Conservation (phyloP, 73 alveolate species). For the Blepharisma stoltei region DNA sequence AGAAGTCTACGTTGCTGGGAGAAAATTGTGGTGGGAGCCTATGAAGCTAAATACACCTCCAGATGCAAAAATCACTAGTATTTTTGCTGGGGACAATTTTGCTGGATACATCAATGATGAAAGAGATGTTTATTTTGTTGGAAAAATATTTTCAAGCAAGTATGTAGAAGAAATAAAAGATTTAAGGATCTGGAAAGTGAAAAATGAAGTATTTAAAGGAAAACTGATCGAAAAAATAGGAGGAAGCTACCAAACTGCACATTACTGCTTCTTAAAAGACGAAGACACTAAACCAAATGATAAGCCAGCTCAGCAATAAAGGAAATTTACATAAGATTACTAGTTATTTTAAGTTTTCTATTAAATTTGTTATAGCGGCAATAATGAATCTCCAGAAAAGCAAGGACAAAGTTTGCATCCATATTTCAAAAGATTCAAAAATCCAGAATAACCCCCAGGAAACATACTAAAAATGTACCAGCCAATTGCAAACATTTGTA, state of each 20-base stretch:
- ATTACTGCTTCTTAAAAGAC: background rate
- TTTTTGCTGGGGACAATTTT: conserved; percentile 1
- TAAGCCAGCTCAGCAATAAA: conserved; percentile 18
- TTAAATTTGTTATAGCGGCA: conserved; percentile 94
- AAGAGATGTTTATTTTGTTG: background rate
- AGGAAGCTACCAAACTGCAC: conserved; percentile 14
- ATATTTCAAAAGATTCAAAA: conserved; percentile 5
- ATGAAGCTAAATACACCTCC: background rate
- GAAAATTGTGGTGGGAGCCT: conserved; percentile 24
- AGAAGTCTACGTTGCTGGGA: conserved; percentile 48
- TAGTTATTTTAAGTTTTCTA: conserved; percentile 77
- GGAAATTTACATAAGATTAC: conserved; percentile 32
- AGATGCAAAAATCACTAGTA: background rate
- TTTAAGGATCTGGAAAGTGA: conserved; percentile 24
- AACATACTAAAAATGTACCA: conserved; percentile 28
- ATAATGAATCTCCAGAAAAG: conserved; percentile 92
- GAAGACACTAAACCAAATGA: background rate
- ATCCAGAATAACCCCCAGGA: conserved; percentile 24
- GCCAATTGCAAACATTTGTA: conserved; percentile 7
- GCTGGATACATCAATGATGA: conserved; percentile 29
- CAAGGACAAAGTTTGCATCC: conserved; percentile 17
- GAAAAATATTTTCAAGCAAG: conserved; percentile 1
- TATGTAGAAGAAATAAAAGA: conserved; percentile 17
- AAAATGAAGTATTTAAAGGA: conserved; percentile 19
- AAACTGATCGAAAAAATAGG: background rate